Evolutionary conservation across 2,329 filamentous ascomycete genomes (phyloP), one percentile per base, ranked within the genome.

Genomic region (Cyphellophora europaea): DNA sequence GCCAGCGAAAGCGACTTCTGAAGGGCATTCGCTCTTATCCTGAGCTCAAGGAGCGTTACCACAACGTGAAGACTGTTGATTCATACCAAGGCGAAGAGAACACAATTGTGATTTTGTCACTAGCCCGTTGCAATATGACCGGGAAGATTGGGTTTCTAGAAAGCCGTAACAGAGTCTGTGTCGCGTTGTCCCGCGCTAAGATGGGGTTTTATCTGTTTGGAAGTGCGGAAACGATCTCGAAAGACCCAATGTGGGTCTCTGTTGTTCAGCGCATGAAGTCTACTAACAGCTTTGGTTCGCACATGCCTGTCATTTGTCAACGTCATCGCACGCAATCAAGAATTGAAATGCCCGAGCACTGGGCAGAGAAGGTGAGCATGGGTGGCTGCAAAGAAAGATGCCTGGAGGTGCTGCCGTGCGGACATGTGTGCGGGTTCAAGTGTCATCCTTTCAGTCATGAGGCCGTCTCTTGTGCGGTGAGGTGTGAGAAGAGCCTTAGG

Each of bases 21-120:
- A 64, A 61, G 11, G 43, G 61, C 4, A 43, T 71, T 30, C 61
- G 53, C 41, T 50, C 49, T 5, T 57, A 67, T 38, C 51, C 52
- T 1, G 62, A 66, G 33, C 59, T 77, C 29, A 57, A 63, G 36
- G 46, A 54, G n/a, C 42, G 50, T 3, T 55, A 57, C 38, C 51
- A 71, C 47, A 79, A 79, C 2, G 79, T 93, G 1, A 73, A 75
- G 19, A 94, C 87, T 0, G 83, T 95, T 0, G 88, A 94, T 50
- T 84, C 82, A 0, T 94, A 89, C 50, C 87, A 94, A 54, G 87
- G 87, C 10, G 86, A 94, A 49, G 86, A 94, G 53, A 94, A 93
- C 42, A 82, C 88, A 15, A 66, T 94, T 6, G 68, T 95, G 6
- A 54, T 94, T 2, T 62, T 94, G 0, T 93, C 87, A 0, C 63